These are phyloP conservation scores for Tolypocladium pustulatum DNA, from an alignment of 2,329 filamentous ascomycete species.

Conservation along the genomic window DNA sequence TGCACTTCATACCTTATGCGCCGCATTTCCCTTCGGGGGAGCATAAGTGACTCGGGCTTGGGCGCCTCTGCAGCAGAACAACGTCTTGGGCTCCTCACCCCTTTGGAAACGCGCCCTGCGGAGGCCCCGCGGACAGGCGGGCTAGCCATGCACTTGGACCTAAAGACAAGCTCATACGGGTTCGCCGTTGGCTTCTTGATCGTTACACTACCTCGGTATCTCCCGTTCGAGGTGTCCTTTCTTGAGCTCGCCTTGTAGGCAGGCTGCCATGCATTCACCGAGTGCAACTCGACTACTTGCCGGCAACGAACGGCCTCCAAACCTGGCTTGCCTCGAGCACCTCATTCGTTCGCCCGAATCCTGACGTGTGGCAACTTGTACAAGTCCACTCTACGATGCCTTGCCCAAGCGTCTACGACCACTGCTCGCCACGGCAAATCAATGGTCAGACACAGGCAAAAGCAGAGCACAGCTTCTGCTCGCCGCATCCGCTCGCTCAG, in stretches of 20 bases:
- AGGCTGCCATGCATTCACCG: neutral
- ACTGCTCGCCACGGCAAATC: neutral
- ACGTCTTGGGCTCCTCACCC: neutral
- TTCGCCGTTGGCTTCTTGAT: neutral
- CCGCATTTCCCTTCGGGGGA: neutral
- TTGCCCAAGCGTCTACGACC: neutral
- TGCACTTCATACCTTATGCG: neutral
- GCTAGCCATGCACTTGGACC: neutral
- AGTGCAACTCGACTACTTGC: neutral
- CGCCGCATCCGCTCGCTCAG: neutral
- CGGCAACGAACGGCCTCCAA: too few relatives aligned
- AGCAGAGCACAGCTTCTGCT: neutral
- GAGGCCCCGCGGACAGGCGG: neutral
- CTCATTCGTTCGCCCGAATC: too few relatives aligned
- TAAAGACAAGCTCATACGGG: neutral
- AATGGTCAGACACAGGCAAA: neutral
- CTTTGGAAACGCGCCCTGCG: too few relatives aligned
- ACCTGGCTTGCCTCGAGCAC: neutral
- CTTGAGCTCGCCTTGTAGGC: neutral
- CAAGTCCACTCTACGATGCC: neutral
- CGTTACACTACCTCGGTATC: neutral
- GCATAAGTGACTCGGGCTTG: neutral
- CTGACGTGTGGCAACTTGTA: neutral
- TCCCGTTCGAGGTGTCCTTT: neutral
- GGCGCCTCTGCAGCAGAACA: too few relatives aligned